Evolutionary conservation across 31 red algal genomes (phyloP), one percentile per base, ranked within the genome.

Genomic region (Endocladia muricata): DNA sequence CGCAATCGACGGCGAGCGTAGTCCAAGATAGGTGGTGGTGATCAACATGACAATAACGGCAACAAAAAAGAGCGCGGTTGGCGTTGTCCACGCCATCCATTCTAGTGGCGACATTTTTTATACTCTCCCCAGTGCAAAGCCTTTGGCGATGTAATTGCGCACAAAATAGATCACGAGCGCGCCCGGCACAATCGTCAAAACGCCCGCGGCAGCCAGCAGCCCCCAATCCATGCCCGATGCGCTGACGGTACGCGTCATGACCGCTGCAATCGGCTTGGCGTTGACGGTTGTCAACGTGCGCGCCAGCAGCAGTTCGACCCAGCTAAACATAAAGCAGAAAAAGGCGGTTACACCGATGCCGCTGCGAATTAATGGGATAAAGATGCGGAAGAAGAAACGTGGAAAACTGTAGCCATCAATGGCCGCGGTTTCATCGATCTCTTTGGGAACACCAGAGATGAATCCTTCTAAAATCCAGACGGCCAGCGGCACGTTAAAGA

Each of bases 261-360:
- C 29, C 8, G n/a, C 59, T 25, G n/a, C 9, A 63, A 63, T 25
- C 59, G 59, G 59, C 23, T 63, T 63, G 15, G 59, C 59, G 8
- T 63, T 25, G 15, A 63, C 26, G 17, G 59, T 19, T 11, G 59
- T 63, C 13, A 63, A 25, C 23, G 59, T 30, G 8, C 26, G 15
- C 29, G 59, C 15, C 29, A 63, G 23, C 59, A 63, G 23, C 15
- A 63, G 26, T 25, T 63, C 59, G 17, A 63, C 59, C 59, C 59
- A 63, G 11, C 17, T 23, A 63, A 63, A 63, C 59, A 63, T 63
- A 63, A 63, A 63, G 29, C 59, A 19, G 29, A 63, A 63, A 25
- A 63, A 63, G 8, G 59, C 59, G 9, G 59, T 63, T 9, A 63
- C 59, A 9, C n/a, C 59, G 59, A 63, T 63, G 8, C 59, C 59